phyloP scores from a whole-genome alignment of 352 stramenopile species.

The Peronospora farinosa region DNA sequence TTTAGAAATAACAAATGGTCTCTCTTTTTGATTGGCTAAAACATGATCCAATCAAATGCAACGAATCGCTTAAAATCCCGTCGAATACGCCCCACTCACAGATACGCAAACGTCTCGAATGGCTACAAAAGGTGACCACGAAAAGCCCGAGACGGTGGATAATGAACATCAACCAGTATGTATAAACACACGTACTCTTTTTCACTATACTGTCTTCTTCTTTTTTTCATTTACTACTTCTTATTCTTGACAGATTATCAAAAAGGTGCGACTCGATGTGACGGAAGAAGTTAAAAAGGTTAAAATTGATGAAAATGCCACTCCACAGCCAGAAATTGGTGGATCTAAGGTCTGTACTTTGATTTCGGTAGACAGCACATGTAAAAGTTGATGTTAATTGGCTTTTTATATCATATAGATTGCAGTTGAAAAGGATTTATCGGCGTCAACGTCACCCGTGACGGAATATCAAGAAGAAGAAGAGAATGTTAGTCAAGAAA shows the following conservation, averaged over 20 bases:
- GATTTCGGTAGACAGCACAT: background rate
- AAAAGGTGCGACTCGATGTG: constrained; percentile 55
- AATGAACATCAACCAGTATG: constrained; percentile 57
- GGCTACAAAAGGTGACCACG: constrained; percentile 67
- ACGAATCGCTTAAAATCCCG: constrained; percentile 25
- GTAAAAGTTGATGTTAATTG: constrained; percentile 4
- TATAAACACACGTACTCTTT: background rate
- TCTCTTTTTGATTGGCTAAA: constrained; percentile 7
- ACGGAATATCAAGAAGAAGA: constrained; percentile 11
- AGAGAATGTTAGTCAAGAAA: background rate
- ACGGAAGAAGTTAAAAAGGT: constrained; percentile 44
- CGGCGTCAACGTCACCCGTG: constrained; percentile 10
- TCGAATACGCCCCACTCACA: constrained; percentile 9
- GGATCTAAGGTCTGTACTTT: constrained; percentile 18
- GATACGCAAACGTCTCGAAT: constrained; percentile 25
- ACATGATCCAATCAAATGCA: constrained; percentile 7
- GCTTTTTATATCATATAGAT: background rate
- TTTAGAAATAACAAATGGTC: constrained; percentile 3
- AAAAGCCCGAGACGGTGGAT: constrained; percentile 59
- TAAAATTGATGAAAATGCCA: constrained; percentile 33
- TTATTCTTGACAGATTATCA: constrained; percentile 30
- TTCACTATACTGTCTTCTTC: background rate
- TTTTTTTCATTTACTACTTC: background rate
- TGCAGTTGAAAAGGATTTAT: constrained; percentile 8
- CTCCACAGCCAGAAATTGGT: constrained; percentile 22